Base-by-base conservation (phyloP, 2,329 filamentous ascomycete species). In the Pseudodiploospora longispora region DNA sequence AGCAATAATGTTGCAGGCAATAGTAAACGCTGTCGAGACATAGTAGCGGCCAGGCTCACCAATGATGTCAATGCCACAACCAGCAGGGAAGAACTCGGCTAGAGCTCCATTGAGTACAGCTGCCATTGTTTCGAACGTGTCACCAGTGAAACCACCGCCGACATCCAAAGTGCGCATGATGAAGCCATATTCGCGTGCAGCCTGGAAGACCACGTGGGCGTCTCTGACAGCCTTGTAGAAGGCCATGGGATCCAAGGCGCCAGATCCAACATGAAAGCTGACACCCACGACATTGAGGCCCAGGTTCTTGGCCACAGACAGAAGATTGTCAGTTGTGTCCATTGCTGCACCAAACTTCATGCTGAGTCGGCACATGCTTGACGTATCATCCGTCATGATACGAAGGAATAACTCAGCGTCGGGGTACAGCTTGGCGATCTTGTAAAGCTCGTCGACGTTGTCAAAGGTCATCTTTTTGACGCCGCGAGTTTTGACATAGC, bases 381-480 rank as follows among this genome's bases (percentile, higher is more conserved):
- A 88, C 38, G 90, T 94, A 65, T 98, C 93, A 62, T 98, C 93
- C 48, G 93, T 98, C 62, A 89, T 75, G 69, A 98, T 98, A 58
- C 93, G 90, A 49, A 98, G 75, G 67, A 85, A 95, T 36, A 98
- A 81, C 71, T 96, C 87, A 29, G 93, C 93, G 39, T 80, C 81
- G 3, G 93, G 91, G 61, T 79, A 96, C 56, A 93, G 79, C 66
- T 88, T 85, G 67, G 94, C 93, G 66, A 95, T 91, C 78, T 98
- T 98, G 79, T 91, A 88, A 42, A 98, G 79, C 75, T 98, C 93
- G 65, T 98, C 93, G 63, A 85, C 81, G 58, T 98, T 98, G 77
- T 98, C 93, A 62, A 98, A 97, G 3, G 93, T 98, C 91, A 98
- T 97, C 75, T 95, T 87, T 71, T 86, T 91, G 63, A 98, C 93